Base-by-base conservation (phyloP, 2,329 filamentous ascomycete species). In the Claviceps sp. region DNA sequence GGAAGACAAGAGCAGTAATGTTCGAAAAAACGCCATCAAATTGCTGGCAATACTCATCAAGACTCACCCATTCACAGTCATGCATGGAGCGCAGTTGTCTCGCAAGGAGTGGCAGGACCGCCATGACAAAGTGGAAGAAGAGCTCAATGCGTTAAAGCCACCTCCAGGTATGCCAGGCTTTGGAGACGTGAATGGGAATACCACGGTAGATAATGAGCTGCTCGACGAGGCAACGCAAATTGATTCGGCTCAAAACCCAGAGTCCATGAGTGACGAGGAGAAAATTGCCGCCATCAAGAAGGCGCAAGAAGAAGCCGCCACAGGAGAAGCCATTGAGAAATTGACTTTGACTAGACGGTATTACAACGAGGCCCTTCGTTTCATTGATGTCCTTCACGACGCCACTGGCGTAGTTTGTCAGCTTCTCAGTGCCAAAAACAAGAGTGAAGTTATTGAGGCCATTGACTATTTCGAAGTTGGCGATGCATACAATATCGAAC, bases 391-490 rank as follows among this genome's bases (percentile, higher is more conserved):
- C 5, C 74, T 98, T 22, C 88, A 96, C 58, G 81, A 85, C 11
- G 87, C 88, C 22, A 94, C 89, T 1, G 77, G 78, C 8, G 82
- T 82, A 2, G 84, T 97, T 38, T 89, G 85, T 56, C 91, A 96
- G 67, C 76, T 98, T 17, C 77, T 98, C 3, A 88, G 89, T 5
- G 94, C 93, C 34, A 88, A 87, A 63, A 98, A 98, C 74, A 98
- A 98, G 75, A 95, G 88, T 60, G 93, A 98, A 66, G 87, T 97
- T 26, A 95, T 98, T 56, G 94, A 98, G 67, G 93, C 94, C 16
- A 98, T 98, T 82, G 93, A 98, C 65, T 98, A 94, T 69, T 95
- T 98, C 59, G 89, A 94, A 59, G 82, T 95, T 45, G 85, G 93
- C 45, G 90, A 98, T 65, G 91, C 90, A 5, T 97, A 97, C 75